Conservation (phyloP, 805 yeast species). For the Candida khao-thaluensis region DNA sequence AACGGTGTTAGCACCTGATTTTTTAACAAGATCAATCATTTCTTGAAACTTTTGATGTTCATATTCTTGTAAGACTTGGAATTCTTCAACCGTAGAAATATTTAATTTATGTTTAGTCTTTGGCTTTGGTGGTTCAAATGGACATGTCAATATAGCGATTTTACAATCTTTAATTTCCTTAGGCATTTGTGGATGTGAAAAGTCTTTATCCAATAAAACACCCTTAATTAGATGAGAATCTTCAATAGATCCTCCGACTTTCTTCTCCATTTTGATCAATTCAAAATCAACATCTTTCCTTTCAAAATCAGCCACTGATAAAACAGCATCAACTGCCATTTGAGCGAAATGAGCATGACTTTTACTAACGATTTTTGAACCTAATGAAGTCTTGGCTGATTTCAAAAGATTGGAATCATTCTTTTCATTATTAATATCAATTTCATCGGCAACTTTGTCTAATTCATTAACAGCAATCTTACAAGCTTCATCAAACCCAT, state of each 20-base stretch:
- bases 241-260: constrained; percentile 89
- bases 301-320: constrained; percentile 86
- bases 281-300: constrained; percentile 97
- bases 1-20: constrained; percentile 91
- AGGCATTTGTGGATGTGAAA: constrained; percentile 98
- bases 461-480: constrained; percentile 79
- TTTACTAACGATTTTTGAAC: constrained; percentile 93
- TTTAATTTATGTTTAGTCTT: constrained; percentile 97
- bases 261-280: constrained; percentile 90
- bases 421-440: constrained; percentile 49
- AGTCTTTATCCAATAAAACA: constrained; percentile 92
- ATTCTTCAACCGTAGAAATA: constrained; percentile 91
- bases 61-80: constrained; percentile 82
- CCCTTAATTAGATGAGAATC: constrained; percentile 87
- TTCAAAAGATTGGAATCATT: constrained; percentile 63
- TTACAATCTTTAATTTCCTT: constrained; percentile 73
- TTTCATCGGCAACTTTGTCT: constrained; percentile 71
- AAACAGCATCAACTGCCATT: constrained; percentile 96
- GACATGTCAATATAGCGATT: constrained; percentile 94
- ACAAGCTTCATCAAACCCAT: constrained; percentile 97
- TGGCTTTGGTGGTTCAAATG: constrained; percentile 99
- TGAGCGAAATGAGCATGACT: constrained; percentile 90
- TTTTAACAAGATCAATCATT: constrained; percentile 85
- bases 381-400: constrained; percentile 93
- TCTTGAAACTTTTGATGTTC: constrained; percentile 88